These are phyloP conservation scores for Rhododendron simsii DNA, from an alignment of 148 eudicot species.

Conservation along the genomic window DNA sequence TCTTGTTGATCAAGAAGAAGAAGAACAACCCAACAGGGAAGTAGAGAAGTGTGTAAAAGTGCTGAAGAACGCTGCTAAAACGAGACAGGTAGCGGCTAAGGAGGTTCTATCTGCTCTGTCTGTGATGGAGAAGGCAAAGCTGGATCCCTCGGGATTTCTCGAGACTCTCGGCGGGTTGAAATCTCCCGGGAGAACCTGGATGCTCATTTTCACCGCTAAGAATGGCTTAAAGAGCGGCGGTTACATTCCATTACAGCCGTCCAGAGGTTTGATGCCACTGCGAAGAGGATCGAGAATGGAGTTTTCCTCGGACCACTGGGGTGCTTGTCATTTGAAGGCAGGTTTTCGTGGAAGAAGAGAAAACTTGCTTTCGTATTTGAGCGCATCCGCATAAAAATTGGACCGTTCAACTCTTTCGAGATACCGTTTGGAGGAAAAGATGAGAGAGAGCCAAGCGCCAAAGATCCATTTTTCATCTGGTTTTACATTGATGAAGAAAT, in stretches of 20 bases:
- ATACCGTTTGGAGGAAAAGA: slow-evolving; percentile 58
- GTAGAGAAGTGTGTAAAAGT: slow-evolving; percentile 60
- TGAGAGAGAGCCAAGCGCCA: slow-evolving; percentile 63
- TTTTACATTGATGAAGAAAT: slow-evolving; percentile 89
- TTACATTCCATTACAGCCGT: no score
- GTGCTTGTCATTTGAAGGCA: slow-evolving; percentile 75
- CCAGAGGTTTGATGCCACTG: not conserved
- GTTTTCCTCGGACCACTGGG: slow-evolving; percentile 77
- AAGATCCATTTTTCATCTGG: slow-evolving; percentile 91
- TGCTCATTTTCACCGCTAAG: slow-evolving; percentile 87
- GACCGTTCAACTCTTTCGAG: slow-evolving; percentile 71
- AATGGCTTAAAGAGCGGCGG: no score
- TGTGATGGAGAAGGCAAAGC: slow-evolving; percentile 75
- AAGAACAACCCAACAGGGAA: slow-evolving; percentile 39
- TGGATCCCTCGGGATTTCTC: slow-evolving; percentile 67
- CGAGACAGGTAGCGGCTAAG: slow-evolving; percentile 51
- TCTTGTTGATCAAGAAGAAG: slow-evolving; percentile 26
- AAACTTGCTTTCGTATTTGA: slow-evolving; percentile 85
- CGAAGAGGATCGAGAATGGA: slow-evolving; percentile 86
- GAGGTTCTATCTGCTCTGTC: slow-evolving; percentile 63
- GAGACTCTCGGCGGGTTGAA: slow-evolving; percentile 69
- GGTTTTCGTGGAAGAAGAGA: slow-evolving; percentile 86
- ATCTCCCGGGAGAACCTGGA: slow-evolving; percentile 96
- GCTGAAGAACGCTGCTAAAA: slow-evolving; percentile 79
- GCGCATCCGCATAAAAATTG: slow-evolving; percentile 63